Conservation (phyloP, 208 protist species). For the Plasmodiophora brassicae region DNA sequence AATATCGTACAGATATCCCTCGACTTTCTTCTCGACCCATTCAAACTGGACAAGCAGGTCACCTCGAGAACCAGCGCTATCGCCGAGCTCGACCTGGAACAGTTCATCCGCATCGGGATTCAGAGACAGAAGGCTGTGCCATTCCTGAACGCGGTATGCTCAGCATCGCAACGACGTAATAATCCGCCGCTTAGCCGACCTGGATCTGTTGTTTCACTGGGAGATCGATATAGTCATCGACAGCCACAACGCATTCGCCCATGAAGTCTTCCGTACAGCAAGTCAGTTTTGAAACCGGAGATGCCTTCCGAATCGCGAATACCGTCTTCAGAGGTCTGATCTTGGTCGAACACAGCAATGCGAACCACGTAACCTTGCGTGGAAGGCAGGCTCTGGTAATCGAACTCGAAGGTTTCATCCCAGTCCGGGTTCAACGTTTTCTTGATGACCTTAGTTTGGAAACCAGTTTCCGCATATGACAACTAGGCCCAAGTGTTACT, state of each 20-base stretch:
- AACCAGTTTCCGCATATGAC: not conserved
- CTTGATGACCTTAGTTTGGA: conserved; percentile 29
- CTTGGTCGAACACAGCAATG: not conserved
- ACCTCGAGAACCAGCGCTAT: not conserved
- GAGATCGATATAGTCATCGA: conserved; percentile 3
- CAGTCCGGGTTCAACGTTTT: conserved; percentile 33
- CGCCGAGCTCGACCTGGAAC: not conserved
- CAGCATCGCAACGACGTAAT: too few relatives aligned
- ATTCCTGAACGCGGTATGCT: too few relatives aligned
- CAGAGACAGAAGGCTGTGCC: not conserved
- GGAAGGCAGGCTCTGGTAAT: conserved; percentile 17
- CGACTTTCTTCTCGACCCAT: not conserved
- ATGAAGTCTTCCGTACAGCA: not conserved
- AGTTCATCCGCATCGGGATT: not conserved
- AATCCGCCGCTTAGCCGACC: too few relatives aligned
- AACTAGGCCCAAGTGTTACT: not conserved
- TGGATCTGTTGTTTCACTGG: not conserved
- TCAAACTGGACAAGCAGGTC: not conserved
- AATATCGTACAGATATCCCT: not conserved
- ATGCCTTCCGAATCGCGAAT: not conserved
- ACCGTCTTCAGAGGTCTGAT: conserved; percentile 2
- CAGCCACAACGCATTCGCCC: not conserved
- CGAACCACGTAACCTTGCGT: not conserved
- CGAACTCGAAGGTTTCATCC: conserved; percentile 29
- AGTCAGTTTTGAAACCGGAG: too few relatives aligned